Percentiles rank a stretch among this genome's conserved stretches.
Conservation (phyloP, 345 rosid species). For the Clausena lansium region DNA sequence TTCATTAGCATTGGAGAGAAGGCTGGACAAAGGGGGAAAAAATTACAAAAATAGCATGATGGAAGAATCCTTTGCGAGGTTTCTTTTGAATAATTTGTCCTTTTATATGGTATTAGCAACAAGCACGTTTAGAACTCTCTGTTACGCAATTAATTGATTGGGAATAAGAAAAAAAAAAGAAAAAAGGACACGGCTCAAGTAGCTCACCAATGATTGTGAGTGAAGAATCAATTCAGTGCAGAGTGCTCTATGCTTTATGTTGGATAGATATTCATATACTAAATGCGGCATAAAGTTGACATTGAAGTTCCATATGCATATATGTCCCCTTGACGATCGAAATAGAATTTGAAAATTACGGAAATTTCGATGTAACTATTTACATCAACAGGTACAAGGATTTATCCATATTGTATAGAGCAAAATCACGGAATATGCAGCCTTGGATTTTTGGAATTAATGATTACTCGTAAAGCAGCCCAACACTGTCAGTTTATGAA, state of each 20-base stretch:
- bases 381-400: not conserved
- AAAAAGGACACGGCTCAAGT: not conserved
- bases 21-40: not conserved
- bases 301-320: conserved; percentile 3
- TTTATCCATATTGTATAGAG: no score
- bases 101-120: not conserved
- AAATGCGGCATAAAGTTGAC: conserved; percentile 8
- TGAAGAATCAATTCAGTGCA: conserved; percentile 15
- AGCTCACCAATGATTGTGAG: not conserved
- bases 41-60: not conserved
- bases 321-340: not conserved
- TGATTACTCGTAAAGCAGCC: not conserved
- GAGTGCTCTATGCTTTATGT: conserved; percentile 5
- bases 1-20: not conserved
- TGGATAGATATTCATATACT: conserved; percentile 15
- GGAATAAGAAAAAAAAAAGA: not conserved
- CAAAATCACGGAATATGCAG: not conserved
- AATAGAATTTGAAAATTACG: not conserved
- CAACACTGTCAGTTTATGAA: not conserved
- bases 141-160: not conserved
- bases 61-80: conserved; percentile 7
- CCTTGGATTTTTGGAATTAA: not conserved
- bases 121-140: not conserved
- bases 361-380: not conserved
- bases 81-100: not conserved